phyloP scores from a whole-genome alignment of 140 eudicot genomes.

The Senecio squalidus region DNA sequence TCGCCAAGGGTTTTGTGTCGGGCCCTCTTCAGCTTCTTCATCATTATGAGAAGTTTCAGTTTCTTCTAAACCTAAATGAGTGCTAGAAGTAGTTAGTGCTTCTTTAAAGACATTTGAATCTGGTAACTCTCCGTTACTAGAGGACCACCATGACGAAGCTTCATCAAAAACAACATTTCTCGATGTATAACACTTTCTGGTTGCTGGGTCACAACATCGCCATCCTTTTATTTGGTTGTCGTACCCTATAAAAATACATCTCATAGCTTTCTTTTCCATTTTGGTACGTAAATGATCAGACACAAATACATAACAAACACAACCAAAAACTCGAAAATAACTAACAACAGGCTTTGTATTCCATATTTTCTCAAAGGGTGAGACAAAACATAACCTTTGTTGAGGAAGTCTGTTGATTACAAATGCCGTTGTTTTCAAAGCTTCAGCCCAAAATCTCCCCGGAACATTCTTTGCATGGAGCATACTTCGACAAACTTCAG shows the following conservation, averaged over 20 bases:
- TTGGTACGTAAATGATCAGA: too few species aligned
- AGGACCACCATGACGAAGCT: background rate
- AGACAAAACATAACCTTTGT: background rate
- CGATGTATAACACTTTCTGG: too few species aligned
- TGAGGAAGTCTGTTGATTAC: background rate
- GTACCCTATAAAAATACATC: too few species aligned
- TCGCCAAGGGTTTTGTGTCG: too few species aligned
- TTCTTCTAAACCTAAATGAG: background rate
- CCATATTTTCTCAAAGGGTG: background rate
- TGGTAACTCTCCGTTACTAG: background rate
- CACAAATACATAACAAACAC: too few species aligned
- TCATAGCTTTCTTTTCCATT: too few species aligned
- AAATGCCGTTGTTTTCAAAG: background rate
- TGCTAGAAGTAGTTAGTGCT: background rate
- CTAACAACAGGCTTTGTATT: background rate
- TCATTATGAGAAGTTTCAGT: background rate
- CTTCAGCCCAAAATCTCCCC: background rate
- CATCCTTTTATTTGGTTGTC: too few species aligned
- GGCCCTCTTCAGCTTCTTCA: too few species aligned
- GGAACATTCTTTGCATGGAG: background rate
- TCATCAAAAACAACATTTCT: background rate
- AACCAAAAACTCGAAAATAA: background rate
- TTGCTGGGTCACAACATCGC: too few species aligned
- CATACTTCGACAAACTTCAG: background rate
- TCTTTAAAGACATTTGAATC: background rate